Percentiles rank a stretch among this genome's conserved stretches.
Conservation (phyloP, 768 basidiomycete genomes). For the Russula sp. region DNA sequence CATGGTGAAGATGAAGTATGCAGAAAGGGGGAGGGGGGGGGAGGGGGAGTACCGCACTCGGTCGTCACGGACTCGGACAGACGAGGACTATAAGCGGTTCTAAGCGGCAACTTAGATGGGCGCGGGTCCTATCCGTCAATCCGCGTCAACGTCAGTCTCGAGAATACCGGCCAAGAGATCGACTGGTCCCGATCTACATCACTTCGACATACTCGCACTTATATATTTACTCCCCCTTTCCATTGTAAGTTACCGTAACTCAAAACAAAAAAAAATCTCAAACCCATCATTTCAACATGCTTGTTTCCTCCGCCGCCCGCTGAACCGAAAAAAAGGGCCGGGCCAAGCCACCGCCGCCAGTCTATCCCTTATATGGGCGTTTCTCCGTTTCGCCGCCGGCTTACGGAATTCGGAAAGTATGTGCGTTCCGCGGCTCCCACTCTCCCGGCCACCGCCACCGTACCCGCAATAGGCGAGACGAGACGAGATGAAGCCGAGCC, state of each 20-base stretch:
- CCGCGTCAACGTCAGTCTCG: constrained; percentile 13
- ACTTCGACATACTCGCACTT: not conserved
- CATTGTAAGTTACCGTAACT: not conserved
- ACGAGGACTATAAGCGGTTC: constrained; percentile 17
- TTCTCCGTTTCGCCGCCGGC: constrained; percentile 23
- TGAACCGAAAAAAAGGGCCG: not conserved
- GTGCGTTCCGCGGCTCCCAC: constrained; percentile 7
- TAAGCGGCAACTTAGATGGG: constrained; percentile 18
- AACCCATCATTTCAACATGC: not conserved
- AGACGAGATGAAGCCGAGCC: not conserved
- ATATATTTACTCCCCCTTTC: not conserved
- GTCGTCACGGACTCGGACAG: constrained; percentile 16
- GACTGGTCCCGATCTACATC: constrained; percentile 8
- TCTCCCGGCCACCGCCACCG: not conserved
- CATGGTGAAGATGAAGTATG: too few species aligned
- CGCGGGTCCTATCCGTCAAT: not conserved
- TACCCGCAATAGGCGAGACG: not conserved
- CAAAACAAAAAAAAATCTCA: not conserved
- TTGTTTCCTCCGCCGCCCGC: constrained; percentile 11
- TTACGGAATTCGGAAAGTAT: constrained; percentile 15
- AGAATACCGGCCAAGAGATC: constrained; percentile 7
- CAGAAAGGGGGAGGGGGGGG: not conserved
- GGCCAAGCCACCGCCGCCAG: not conserved
- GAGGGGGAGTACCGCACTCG: not conserved
- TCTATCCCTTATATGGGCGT: not conserved